Conservation (phyloP, 179 eudicot species). For the Gypsophila paniculata region DNA sequence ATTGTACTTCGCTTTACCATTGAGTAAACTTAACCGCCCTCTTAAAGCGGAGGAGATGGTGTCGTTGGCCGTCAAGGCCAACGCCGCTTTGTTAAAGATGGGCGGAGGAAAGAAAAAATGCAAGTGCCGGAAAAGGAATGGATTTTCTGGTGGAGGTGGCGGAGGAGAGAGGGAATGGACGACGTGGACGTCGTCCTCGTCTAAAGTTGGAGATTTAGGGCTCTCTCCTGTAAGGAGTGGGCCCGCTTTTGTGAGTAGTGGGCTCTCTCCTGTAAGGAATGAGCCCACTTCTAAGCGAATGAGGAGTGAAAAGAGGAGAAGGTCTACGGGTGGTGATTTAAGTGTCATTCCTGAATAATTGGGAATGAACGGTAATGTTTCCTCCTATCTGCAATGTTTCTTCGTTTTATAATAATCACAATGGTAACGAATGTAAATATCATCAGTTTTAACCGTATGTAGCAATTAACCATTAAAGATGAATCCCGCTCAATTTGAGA, state of each 20-base stretch:
- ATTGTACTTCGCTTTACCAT: not conserved
- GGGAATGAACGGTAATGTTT: not conserved
- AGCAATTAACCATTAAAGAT: too few species aligned
- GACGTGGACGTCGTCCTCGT: not conserved
- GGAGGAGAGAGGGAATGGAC: conserved; percentile 4
- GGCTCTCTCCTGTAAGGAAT: too few species aligned
- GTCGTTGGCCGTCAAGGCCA: conserved; percentile 79
- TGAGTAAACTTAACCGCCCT: conserved; percentile 31
- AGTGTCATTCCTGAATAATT: conserved; percentile 28
- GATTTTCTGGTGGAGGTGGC: conserved; percentile 21
- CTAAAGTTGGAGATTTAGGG: conserved; percentile 22
- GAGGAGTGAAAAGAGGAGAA: not conserved
- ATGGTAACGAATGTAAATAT: too few species aligned
- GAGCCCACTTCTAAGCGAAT: not conserved
- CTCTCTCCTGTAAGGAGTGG: conserved; percentile 3
- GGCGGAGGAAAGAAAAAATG: conserved; percentile 26
- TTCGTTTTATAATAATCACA: too few species aligned
- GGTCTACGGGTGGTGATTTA: conserved; percentile 24
- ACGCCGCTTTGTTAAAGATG: conserved; percentile 51
- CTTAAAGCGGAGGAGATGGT: conserved; percentile 79
- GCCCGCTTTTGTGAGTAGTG: conserved; percentile 1
- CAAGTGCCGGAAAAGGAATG: conserved; percentile 21
- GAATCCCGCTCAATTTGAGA: too few species aligned
- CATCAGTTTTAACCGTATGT: too few species aligned
- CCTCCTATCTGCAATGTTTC: too few species aligned